Evolutionary conservation across 169 alveolate genomes (phyloP).

Genomic region (Theileria annulata): DNA sequence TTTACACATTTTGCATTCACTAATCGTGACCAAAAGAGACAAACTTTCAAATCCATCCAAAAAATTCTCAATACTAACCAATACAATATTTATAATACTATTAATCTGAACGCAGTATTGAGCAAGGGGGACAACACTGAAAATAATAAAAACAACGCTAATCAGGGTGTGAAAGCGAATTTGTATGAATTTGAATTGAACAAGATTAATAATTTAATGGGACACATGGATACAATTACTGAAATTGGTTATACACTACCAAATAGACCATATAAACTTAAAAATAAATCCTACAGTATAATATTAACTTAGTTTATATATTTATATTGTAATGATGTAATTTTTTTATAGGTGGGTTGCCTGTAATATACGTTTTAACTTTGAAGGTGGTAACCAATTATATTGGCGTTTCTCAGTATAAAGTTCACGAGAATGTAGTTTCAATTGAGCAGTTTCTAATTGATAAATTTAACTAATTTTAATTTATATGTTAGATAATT

Average conservation of each 20-base stretch:
- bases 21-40: conserved; percentile 32
- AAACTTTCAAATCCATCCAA: conserved; percentile 11
- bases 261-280: conserved; percentile 33
- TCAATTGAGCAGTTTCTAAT: conserved; percentile 31
- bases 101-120: not conserved
- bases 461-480: not conserved
- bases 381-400: conserved; percentile 45
- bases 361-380: conserved; percentile 36
- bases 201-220: conserved; percentile 13
- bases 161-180: not conserved
- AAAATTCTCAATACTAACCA: conserved; percentile 17
- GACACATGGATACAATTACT: conserved; percentile 49
- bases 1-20: conserved; percentile 17
- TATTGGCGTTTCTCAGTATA: conserved; percentile 47
- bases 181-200: conserved; percentile 11
- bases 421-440: conserved; percentile 42
- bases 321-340: not conserved
- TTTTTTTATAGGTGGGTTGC: conserved; percentile 25
- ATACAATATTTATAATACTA: not conserved
- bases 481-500: not conserved
- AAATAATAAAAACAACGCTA: not conserved
- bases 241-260: conserved; percentile 28
- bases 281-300: conserved; percentile 19
- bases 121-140: conserved; percentile 3
- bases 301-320: not conserved